Evolutionary conservation across 345 rosid species (phyloP).

Genomic region (Turritis glabra): DNA sequence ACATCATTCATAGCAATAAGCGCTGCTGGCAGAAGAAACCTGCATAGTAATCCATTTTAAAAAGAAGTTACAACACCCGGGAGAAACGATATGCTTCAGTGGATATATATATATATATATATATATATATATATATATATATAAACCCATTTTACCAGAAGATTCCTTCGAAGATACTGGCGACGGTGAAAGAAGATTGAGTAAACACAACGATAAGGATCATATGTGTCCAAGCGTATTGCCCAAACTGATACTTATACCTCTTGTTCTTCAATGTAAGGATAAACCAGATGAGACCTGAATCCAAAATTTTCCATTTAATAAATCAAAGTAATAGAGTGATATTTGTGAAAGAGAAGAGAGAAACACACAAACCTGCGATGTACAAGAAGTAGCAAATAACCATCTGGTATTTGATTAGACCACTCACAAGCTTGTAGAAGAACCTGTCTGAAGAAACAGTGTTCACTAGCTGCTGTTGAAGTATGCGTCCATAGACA

Average conservation of each 20-base stretch:
- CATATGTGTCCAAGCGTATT: conserved; percentile 99
- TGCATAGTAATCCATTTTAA: conserved; percentile 39
- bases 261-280: conserved; percentile 88
- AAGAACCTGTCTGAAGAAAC: conserved; percentile 75
- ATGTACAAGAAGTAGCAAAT: conserved; percentile 85
- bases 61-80: conserved; percentile 47
- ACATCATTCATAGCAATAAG: conserved; percentile 90
- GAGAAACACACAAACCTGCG: conserved; percentile 56
- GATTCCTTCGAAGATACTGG: conserved; percentile 94
- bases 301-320: neutral
- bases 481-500: conserved; percentile 89
- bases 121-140: too few relatives aligned
- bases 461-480: conserved; percentile 83
- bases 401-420: conserved; percentile 90
- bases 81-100: neutral
- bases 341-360: neutral
- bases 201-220: conserved; percentile 90
- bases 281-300: conserved; percentile 98
- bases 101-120: too few relatives aligned
- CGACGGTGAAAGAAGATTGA: conserved; percentile 88
- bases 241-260: conserved; percentile 99
- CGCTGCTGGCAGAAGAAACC: conserved; percentile 96
- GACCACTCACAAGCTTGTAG: conserved; percentile 74
- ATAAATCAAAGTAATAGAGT: too few relatives aligned
- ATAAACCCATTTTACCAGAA: conserved; percentile 60